Evolutionary conservation across 2,329 filamentous ascomycete genomes (phyloP).

Genomic region (Aspergillus tubingensis): DNA sequence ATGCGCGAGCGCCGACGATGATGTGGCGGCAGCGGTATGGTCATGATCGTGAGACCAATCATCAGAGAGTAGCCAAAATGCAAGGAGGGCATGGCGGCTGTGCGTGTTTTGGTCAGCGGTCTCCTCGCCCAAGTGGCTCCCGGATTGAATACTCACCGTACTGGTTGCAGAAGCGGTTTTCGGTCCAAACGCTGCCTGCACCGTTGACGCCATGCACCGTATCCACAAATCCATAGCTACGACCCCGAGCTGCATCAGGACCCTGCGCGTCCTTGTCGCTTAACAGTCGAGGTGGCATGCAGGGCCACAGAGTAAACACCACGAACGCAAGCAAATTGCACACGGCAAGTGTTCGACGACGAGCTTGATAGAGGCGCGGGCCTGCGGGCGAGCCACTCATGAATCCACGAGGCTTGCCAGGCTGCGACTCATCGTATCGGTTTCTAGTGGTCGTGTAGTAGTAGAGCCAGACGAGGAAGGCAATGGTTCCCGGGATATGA

Average conservation of each 20-base stretch:
- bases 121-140: neutral
- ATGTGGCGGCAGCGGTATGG: constrained; percentile 61
- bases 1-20: constrained; percentile 47
- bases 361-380: constrained; percentile 56
- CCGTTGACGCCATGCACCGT: constrained; percentile 60
- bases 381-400: constrained; percentile 49
- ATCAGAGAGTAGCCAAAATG: constrained; percentile 76
- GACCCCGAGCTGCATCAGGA: constrained; percentile 58
- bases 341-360: constrained; percentile 58
- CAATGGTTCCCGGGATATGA: constrained; percentile 74
- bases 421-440: constrained; percentile 45
- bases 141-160: constrained; percentile 57
- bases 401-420: constrained; percentile 39
- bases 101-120: neutral
- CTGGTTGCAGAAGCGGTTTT: constrained; percentile 74
- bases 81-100: constrained; percentile 72
- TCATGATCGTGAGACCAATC: constrained; percentile 69
- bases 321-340: constrained; percentile 63
- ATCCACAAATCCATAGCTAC: constrained; percentile 61
- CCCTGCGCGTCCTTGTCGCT: constrained; percentile 58
- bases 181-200: constrained; percentile 69
- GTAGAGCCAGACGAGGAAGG: constrained; percentile 68
- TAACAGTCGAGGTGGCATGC: constrained; percentile 61
- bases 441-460: constrained; percentile 68
- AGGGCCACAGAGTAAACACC: constrained; percentile 61